Evolutionary conservation across 2,329 filamentous ascomycete genomes (phyloP).

Genomic region (Aspergillus sp.): DNA sequence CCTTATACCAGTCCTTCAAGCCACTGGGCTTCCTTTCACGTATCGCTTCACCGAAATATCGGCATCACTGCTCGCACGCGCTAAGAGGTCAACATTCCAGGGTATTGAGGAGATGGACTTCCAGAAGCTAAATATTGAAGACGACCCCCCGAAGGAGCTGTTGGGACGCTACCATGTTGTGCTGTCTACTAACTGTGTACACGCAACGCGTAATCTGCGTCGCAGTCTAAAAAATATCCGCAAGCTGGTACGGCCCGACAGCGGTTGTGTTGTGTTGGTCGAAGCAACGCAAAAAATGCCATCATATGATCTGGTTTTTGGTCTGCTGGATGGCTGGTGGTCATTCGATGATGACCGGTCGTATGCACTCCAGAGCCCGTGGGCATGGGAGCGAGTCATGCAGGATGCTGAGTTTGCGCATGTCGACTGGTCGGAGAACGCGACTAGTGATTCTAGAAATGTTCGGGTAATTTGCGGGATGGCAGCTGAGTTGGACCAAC

Average conservation of each 20-base stretch:
- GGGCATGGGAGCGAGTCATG: constrained; percentile 22
- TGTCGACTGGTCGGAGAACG: constrained; percentile 33
- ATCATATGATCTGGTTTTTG: constrained; percentile 31
- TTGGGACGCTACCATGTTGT: constrained; percentile 17
- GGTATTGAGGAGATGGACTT: constrained; percentile 32
- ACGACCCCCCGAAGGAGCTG: constrained; percentile 14
- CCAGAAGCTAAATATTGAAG: constrained; percentile 26
- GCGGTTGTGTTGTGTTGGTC: constrained; percentile 25
- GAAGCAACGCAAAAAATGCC: constrained; percentile 22
- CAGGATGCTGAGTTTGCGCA: constrained; percentile 24
- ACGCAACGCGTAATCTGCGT: constrained; percentile 22
- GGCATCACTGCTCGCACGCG: constrained; percentile 25
- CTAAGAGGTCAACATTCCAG: too few species aligned
- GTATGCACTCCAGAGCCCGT: constrained; percentile 21
- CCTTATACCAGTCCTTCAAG: constrained; percentile 22
- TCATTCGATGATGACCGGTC: constrained; percentile 29
- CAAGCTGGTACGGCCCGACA: constrained; percentile 18
- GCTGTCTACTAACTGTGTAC: constrained; percentile 27
- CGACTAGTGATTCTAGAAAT: too few species aligned
- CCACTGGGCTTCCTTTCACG: constrained; percentile 23
- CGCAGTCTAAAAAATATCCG: constrained; percentile 14
- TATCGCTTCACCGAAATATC: constrained; percentile 38
- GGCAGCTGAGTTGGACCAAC: too few species aligned
- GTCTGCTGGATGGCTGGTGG: constrained; percentile 39
- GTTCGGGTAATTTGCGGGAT: too few species aligned